Evolutionary conservation across 345 rosid genomes (phyloP).

Genomic region (Hirschfeldia incana): DNA sequence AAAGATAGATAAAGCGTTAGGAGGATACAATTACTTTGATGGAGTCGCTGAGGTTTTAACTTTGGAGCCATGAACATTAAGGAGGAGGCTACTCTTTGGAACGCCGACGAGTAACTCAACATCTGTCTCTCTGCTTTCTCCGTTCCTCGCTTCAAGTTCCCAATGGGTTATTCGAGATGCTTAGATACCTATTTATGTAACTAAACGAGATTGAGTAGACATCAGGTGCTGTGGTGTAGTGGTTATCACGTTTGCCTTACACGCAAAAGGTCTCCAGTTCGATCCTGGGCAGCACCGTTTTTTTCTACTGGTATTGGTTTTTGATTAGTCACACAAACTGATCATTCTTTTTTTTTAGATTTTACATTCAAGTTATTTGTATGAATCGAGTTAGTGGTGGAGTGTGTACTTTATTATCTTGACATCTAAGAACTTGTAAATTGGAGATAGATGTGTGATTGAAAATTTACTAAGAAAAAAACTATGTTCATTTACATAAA

Average conservation of each 20-base stretch:
- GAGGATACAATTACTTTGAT: conserved; percentile 35
- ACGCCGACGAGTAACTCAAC: conserved; percentile 40
- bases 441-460: neutral
- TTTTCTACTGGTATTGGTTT: neutral
- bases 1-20: neutral
- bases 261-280: conserved; percentile 43
- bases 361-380: neutral
- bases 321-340: neutral
- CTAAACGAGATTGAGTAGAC: rapidly evolving
- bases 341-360: neutral
- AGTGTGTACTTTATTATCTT: neutral
- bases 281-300: conserved; percentile 43
- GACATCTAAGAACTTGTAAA: neutral
- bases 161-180: neutral
- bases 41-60: conserved; percentile 51
- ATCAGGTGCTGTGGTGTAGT: conserved; percentile 43
- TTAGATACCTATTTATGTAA: rapidly evolving
- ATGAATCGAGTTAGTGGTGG: neutral
- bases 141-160: conserved; percentile 1
- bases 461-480: neutral
- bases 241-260: conserved; percentile 47
- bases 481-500: neutral
- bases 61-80: conserved; percentile 49
- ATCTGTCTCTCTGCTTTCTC: conserved; percentile 27
- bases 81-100: conserved; percentile 33